A percentile compares a stretch with the other conserved stretches of the same genome.
Conservation (phyloP, 2,329 filamentous ascomycete genomes). For the Ceratocystis smalleyi region DNA sequence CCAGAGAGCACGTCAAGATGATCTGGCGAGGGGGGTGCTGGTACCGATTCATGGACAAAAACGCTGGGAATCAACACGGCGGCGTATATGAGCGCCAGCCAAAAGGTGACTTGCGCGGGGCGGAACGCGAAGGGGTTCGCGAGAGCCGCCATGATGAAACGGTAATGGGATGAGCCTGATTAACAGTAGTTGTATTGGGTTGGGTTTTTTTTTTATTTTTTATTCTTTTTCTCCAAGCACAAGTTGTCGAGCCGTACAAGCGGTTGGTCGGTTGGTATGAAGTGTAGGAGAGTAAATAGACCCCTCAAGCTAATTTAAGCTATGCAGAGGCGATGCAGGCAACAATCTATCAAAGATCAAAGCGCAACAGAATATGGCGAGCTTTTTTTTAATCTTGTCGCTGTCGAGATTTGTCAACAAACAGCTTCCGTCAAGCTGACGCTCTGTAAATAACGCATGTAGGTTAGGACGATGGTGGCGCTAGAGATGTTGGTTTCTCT, state of each 20-base stretch:
- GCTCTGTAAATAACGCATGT: background rate
- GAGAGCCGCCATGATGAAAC: conserved; percentile 5
- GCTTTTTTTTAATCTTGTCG: background rate
- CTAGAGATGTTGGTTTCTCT: background rate
- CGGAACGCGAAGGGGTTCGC: conserved; percentile 57
- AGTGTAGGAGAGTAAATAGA: too few relatives aligned
- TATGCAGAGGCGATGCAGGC: background rate
- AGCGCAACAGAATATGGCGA: background rate
- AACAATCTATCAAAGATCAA: background rate
- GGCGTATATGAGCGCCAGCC: conserved; percentile 61
- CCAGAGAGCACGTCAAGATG: conserved; percentile 41
- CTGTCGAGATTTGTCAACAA: too few relatives aligned
- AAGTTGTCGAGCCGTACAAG: background rate
- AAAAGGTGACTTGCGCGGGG: conserved; percentile 65
- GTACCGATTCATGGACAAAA: conserved; percentile 57
- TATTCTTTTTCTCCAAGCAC: background rate
- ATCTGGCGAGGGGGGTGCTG: conserved; percentile 41
- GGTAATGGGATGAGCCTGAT: background rate
- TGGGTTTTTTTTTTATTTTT: background rate
- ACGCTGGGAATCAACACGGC: conserved; percentile 59
- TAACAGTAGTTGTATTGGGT: background rate
- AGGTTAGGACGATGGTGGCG: background rate
- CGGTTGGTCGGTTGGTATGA: background rate
- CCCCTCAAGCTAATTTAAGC: background rate
- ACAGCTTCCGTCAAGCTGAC: background rate